phyloP scores from a whole-genome alignment of 495 filamentous ascomycete species.

The Podospora pseudocomata region DNA sequence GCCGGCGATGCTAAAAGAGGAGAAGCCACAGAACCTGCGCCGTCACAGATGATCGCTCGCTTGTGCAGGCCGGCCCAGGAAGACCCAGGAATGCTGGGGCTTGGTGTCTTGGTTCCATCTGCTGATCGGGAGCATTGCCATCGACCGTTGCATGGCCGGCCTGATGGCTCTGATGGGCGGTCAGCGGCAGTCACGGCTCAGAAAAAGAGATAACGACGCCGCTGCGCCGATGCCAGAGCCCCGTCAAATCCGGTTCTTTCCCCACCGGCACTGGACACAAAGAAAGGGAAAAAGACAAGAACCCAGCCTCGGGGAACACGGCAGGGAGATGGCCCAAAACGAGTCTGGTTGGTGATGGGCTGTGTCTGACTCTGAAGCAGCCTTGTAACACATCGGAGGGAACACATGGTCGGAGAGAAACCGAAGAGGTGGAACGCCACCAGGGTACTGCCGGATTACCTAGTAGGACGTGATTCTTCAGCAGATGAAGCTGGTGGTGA shows the following conservation, averaged over 20 bases:
- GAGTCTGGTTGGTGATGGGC: neutral
- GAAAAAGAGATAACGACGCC: neutral
- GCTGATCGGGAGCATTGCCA: neutral
- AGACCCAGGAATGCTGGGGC: neutral
- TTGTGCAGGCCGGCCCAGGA: neutral
- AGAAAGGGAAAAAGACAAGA: neutral
- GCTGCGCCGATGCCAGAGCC: neutral
- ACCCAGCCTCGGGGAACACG: neutral
- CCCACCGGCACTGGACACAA: neutral
- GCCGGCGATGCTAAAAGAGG: neutral
- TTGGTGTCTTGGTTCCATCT: neutral
- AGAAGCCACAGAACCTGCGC: neutral
- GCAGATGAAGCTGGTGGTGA: neutral
- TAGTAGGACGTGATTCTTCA: neutral
- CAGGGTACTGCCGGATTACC: neutral
- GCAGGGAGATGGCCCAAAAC: neutral
- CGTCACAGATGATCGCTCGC: neutral
- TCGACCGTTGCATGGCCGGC: neutral
- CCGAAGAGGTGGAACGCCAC: neutral
- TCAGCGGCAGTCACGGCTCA: neutral
- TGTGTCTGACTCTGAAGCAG: slow-evolving; percentile 11
- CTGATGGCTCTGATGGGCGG: neutral
- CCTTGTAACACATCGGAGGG: slow-evolving; percentile 1
- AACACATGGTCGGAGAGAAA: neutral
- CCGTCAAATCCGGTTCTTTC: neutral